Conservation (phyloP, 495 filamentous ascomycete species). For the Darksidea phi region DNA sequence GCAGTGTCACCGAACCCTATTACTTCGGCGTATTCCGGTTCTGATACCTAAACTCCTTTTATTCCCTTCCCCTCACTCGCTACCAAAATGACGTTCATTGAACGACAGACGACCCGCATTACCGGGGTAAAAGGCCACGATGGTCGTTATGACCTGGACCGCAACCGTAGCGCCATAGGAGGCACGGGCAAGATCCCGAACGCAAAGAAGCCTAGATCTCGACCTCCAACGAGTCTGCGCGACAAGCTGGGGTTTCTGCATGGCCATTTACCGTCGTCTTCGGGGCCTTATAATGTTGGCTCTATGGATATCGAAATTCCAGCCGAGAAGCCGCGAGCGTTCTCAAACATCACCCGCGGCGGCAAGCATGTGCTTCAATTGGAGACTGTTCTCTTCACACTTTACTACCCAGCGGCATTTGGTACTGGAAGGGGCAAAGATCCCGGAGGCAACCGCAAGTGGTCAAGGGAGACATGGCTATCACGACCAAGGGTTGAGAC, state of each 20-base stretch:
- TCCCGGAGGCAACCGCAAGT: slow-evolving; percentile 39
- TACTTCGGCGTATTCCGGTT: neutral
- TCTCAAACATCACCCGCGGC: slow-evolving; percentile 44
- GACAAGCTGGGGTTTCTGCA: slow-evolving; percentile 40
- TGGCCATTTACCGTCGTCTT: slow-evolving; percentile 39
- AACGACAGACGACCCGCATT: slow-evolving; percentile 2
- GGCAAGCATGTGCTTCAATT: slow-evolving; percentile 41
- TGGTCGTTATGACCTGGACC: neutral
- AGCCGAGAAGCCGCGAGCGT: slow-evolving; percentile 37
- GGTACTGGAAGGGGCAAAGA: slow-evolving; percentile 27
- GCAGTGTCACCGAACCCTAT: neutral
- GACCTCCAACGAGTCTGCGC: slow-evolving; percentile 38
- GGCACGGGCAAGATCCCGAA: slow-evolving; percentile 22
- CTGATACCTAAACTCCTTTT: neutral
- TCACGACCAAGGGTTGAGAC: slow-evolving; percentile 50
- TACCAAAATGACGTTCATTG: neutral
- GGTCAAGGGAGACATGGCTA: slow-evolving; percentile 56
- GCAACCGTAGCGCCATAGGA: slow-evolving; percentile 9
- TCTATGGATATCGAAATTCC: slow-evolving; percentile 48
- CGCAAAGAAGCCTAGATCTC: slow-evolving; percentile 38
- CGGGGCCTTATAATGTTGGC: slow-evolving; percentile 45
- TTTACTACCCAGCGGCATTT: slow-evolving; percentile 43
- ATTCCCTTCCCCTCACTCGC: neutral
- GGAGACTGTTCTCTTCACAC: slow-evolving; percentile 45
- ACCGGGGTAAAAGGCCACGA: slow-evolving; percentile 14